Base-by-base conservation (phyloP, 1,284 basidiomycete species). In the Stygiomarasmius scandens region DNA sequence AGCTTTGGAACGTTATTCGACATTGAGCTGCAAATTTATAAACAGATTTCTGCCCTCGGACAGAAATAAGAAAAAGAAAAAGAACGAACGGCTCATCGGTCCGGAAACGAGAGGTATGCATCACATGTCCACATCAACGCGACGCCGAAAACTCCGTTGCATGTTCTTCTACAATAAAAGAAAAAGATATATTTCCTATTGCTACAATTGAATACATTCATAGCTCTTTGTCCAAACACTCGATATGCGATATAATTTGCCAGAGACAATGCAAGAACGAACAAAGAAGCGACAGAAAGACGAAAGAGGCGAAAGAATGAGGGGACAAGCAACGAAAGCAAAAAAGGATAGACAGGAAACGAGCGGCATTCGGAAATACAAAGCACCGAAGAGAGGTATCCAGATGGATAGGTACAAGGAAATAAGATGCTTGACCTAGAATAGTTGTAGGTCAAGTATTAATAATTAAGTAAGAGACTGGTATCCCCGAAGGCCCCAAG, bases 161-260 rank as follows among this genome's bases (percentile, higher is more conserved):
- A 34, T 8, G 32, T 14, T 34, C 8, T 34, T 8, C 32, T 34
- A 34, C 32, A 34, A 41, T 12, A 19, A 4, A n/a, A 41, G 11
- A 19, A 8, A 25, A 49, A 23, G n/a, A 29, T 49, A 19, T 19
- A 49, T 29, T 49, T 47, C 24, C 48, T 49, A 49, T 19, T 49
- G 48, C 23, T 49, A 49, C 48, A 49, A 24, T 32, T 49, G 25
- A 32, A 49, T 49, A 49, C 48, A 49, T 49, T 27, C 32, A 49
- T 49, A 16, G 38, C 38, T 16, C 38, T 41, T 41, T 11, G 25
- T 29, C 19, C 48, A 32, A 49, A 32, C 16, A 27, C 32, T 10
- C 12, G 10, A 49, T 9, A 29, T n/a, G n/a, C 25, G 16, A 48
- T 8, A 29, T 5, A 25, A 49, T 3, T 32, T 27, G 23, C 22